These are phyloP conservation scores for Tuber aestivum DNA, from an alignment of 495 filamentous ascomycete genomes.

Conservation along the genomic window DNA sequence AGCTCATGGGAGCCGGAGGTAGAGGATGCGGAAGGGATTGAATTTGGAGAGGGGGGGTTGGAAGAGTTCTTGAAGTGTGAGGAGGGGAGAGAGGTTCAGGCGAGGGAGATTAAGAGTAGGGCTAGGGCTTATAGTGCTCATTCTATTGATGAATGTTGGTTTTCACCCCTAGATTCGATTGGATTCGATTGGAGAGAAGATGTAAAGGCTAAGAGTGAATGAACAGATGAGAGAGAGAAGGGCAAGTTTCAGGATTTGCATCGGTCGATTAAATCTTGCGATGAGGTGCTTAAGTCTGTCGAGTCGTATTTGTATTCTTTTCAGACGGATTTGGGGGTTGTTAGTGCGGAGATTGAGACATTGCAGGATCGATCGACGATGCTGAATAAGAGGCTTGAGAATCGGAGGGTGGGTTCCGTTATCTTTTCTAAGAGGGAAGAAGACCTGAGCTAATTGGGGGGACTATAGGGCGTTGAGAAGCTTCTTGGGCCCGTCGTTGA, in stretches of 20 bases:
- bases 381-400: slow-evolving; percentile 80
- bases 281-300: slow-evolving; percentile 87
- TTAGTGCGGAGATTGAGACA: slow-evolving; percentile 91
- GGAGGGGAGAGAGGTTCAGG: slow-evolving; percentile 34
- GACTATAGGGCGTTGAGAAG: slow-evolving; percentile 63
- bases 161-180: slow-evolving; percentile 17
- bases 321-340: slow-evolving; percentile 79
- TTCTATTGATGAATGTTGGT: slow-evolving; percentile 69
- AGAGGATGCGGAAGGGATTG: slow-evolving; percentile 58
- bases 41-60: slow-evolving; percentile 71
- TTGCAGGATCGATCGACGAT: slow-evolving; percentile 78
- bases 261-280: slow-evolving; percentile 77
- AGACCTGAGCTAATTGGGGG: slow-evolving; percentile 4
- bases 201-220: slow-evolving; percentile 6
- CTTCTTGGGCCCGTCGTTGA: slow-evolving; percentile 84
- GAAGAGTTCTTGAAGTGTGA: slow-evolving; percentile 56
- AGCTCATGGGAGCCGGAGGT: slow-evolving; percentile 19
- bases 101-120: slow-evolving; percentile 41
- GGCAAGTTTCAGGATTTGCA: slow-evolving; percentile 89
- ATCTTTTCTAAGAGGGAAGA: neutral
- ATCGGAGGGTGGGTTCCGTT: slow-evolving; percentile 53
- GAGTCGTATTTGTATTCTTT: slow-evolving; percentile 88
- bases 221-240: slow-evolving; percentile 70
- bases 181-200: slow-evolving; percentile 1
- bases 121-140: slow-evolving; percentile 55